Evolutionary conservation across 345 rosid species (phyloP).

Genomic region (Psidium friedrichsthalianum): DNA sequence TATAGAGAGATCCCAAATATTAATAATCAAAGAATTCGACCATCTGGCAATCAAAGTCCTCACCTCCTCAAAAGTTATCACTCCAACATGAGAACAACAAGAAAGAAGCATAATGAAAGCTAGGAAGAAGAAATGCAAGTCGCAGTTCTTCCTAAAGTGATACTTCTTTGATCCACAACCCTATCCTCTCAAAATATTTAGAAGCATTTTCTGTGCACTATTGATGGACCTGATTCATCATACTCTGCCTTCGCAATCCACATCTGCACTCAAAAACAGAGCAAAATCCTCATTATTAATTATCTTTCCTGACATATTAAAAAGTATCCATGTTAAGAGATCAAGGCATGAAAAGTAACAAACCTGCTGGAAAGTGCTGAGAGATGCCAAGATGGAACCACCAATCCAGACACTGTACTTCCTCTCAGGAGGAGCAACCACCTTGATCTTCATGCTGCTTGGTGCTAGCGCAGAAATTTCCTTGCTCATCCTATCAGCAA

Average conservation of each 20-base stretch:
- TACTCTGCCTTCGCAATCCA: slow-evolving; percentile 95
- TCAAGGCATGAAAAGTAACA: not conserved
- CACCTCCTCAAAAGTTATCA: slow-evolving; percentile 24
- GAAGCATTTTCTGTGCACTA: slow-evolving; percentile 93
- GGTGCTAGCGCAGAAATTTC: slow-evolving; percentile 90
- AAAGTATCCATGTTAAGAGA: not conserved
- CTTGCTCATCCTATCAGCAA: slow-evolving; percentile 89
- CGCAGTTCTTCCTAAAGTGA: slow-evolving; percentile 2
- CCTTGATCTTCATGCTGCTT: slow-evolving; percentile 96
- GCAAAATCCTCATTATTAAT: not conserved
- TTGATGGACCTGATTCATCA: slow-evolving; percentile 90
- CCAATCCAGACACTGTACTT: slow-evolving; percentile 96
- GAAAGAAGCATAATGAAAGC: slow-evolving; percentile 12
- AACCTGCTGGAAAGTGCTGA: slow-evolving; percentile 96
- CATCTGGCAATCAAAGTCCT: slow-evolving; percentile 17
- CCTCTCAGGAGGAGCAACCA: slow-evolving; percentile 87
- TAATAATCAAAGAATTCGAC: slow-evolving; percentile 24
- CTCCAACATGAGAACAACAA: slow-evolving; percentile 24
- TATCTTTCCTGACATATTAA: not conserved
- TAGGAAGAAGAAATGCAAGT: slow-evolving; percentile 14
- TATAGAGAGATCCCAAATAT: not conserved
- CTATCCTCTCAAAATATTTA: slow-evolving; percentile 11
- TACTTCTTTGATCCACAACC: slow-evolving; percentile 3
- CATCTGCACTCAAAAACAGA: slow-evolving; percentile 41
- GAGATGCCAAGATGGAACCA: slow-evolving; percentile 85